A percentile compares a stretch with the other conserved stretches of the same genome.
Evolutionary conservation across 2,329 filamentous ascomycete species (phyloP).

Genomic region (Coniochaeta hoffmannii): DNA sequence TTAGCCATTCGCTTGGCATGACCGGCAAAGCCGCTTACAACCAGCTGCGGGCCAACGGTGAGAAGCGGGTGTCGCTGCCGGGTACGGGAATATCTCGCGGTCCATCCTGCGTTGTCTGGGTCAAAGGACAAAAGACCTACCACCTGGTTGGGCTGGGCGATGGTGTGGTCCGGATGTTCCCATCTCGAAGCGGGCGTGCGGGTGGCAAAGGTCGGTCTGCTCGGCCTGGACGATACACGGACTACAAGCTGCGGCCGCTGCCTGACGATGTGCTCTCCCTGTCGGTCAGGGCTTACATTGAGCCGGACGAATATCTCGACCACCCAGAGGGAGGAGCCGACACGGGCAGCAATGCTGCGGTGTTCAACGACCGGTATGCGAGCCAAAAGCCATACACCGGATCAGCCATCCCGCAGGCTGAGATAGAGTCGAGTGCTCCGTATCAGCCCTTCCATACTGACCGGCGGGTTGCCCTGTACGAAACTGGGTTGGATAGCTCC

Average conservation of each 20-base stretch:
- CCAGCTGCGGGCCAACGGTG: constrained; percentile 65
- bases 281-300: constrained; percentile 47
- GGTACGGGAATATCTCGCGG: constrained; percentile 44
- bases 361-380: background rate
- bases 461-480: constrained; percentile 68
- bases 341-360: constrained; percentile 32
- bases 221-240: constrained; percentile 52
- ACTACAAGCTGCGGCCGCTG: constrained; percentile 58
- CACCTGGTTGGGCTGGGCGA: constrained; percentile 58
- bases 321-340: constrained; percentile 46
- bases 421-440: constrained; percentile 91
- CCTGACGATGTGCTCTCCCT: constrained; percentile 53
- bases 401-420: constrained; percentile 65
- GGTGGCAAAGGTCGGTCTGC: constrained; percentile 45
- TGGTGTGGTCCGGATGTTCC: constrained; percentile 60
- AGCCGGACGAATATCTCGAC: constrained; percentile 49
- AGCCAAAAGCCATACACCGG: constrained; percentile 35
- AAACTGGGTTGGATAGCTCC: constrained; percentile 37
- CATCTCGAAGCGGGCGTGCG: constrained; percentile 47
- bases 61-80: constrained; percentile 67
- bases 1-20: constrained; percentile 67
- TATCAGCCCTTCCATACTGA: constrained; percentile 97
- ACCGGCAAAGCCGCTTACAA: constrained; percentile 59
- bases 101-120: constrained; percentile 56
- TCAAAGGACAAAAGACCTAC: constrained; percentile 54